Evolutionary conservation across 805 yeast genomes (phyloP).

Genomic region (Candida tibetensis): DNA sequence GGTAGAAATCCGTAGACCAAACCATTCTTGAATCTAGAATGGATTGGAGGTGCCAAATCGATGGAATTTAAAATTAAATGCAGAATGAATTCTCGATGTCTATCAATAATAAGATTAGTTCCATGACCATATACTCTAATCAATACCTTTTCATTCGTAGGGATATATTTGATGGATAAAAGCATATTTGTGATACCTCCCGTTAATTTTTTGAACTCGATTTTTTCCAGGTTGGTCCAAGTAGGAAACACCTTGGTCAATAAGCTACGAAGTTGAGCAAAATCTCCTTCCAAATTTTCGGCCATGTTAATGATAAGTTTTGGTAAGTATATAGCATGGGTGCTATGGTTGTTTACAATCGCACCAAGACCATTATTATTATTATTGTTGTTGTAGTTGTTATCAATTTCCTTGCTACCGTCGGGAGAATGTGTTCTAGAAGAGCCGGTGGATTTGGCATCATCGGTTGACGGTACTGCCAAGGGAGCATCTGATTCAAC

Average conservation of each 20-base stretch:
- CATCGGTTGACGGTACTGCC: not conserved
- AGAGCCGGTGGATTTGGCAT: not conserved
- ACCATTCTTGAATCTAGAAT: slow-evolving; percentile 70
- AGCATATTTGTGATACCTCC: slow-evolving; percentile 69
- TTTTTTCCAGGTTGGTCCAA: slow-evolving; percentile 28
- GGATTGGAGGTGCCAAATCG: slow-evolving; percentile 64
- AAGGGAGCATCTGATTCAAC: slow-evolving; percentile 7
- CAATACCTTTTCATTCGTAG: slow-evolving; percentile 40
- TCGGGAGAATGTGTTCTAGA: slow-evolving; percentile 4
- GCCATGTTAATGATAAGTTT: slow-evolving; percentile 39
- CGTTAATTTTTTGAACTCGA: slow-evolving; percentile 45
- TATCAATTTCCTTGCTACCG: slow-evolving; percentile 4
- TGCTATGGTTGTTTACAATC: slow-evolving; percentile 27
- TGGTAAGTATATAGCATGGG: slow-evolving; percentile 52
- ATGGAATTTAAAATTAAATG: slow-evolving; percentile 60
- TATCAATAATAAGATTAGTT: slow-evolving; percentile 66
- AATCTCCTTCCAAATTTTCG: slow-evolving; percentile 31
- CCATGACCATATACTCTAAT: slow-evolving; percentile 76
- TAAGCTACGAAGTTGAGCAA: slow-evolving; percentile 36
- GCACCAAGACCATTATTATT: slow-evolving; percentile 7
- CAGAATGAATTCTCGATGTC: slow-evolving; percentile 71
- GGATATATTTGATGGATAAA: slow-evolving; percentile 40
- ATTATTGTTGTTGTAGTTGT: too few relatives aligned
- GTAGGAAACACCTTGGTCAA: slow-evolving; percentile 46
- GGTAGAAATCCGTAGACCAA: slow-evolving; percentile 66